Evolutionary conservation across 2,329 filamentous ascomycete genomes (phyloP), one percentile per base, ranked within the genome.

Genomic region (Botrytis fragariae): DNA sequence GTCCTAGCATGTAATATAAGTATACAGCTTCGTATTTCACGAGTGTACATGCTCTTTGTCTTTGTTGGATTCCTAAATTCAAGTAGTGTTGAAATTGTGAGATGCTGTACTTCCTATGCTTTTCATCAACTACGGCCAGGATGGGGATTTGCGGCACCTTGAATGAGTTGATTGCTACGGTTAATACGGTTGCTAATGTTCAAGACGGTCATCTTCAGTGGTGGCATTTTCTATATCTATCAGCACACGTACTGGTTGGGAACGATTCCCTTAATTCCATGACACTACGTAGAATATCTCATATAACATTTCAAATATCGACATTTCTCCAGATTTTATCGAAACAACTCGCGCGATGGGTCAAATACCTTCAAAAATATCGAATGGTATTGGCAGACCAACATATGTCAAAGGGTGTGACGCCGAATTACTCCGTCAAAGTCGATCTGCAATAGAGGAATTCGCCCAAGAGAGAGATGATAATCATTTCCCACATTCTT

Each of bases 291-390:
- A 1, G 7, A 20, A 22, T 16, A 51, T 3, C 22, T 18, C 10
- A 35, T 18, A 25, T 0, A 22, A 16, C 5, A 35, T 29, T 35
- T 35, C 18, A 64, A 3, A 6, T 25, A 8, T 65, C 32, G 25
- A 51, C 22, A 3, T n/a, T 25, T 0, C 1, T 7, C 14, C 1
- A 51, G 4, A n/a, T 3, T 18, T n/a, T 1, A 42, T 42, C 20
- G 7, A 1, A 25, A 37, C 32, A 14, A 6, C 44, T 45, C 32
- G 25, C 63, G 20, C 7, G 12, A 67, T 67, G 63, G 44, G 63
- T 7, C 63, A 67, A 67, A 7, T 25, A 67, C 10, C 32, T 51
- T 67, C 63, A n/a, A 67, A 48, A 8, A 14, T 22, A 3, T 37
- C 32, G 51, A n/a, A 22, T n/a, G 44, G 20, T 6, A 32, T n/a